Percentiles rank a stretch among this genome's conserved stretches.
Evolutionary conservation across 2,329 filamentous ascomycete genomes (phyloP).

Genomic region (Diaporthe citrichinensis): DNA sequence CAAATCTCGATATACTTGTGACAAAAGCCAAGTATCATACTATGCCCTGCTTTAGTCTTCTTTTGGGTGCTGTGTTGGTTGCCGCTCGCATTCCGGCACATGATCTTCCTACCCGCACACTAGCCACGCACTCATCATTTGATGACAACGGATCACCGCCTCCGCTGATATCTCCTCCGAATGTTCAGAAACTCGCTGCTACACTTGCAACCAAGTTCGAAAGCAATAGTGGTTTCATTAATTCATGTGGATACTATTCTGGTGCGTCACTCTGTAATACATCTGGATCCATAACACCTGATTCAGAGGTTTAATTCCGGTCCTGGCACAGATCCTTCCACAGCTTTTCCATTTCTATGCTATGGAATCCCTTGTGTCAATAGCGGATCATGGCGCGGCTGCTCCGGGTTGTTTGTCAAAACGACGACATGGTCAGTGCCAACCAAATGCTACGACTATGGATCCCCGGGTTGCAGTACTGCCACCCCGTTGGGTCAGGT

Average conservation of each 20-base stretch:
- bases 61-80: neutral
- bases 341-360: fast-evolving
- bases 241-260: neutral
- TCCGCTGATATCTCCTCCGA: neutral
- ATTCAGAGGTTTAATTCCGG: neutral
- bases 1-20: neutral
- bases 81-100: too few species aligned
- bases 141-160: too few species aligned
- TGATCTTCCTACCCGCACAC: neutral
- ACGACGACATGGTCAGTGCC: neutral
- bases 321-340: too few species aligned
- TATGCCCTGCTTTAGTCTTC: neutral
- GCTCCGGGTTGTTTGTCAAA: fast-evolving
- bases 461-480: neutral
- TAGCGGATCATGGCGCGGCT: constrained; percentile 10
- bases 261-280: neutral
- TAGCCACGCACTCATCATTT: neutral
- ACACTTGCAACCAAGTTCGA: neutral
- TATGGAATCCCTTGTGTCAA: neutral
- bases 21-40: too few species aligned
- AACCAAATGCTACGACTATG: neutral
- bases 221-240: too few species aligned
- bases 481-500: neutral
- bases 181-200: neutral
- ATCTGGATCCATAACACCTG: too few species aligned